Evolutionary conservation across 345 rosid species (phyloP), one percentile per base, ranked within the genome.

Genomic region (Bretschneidera sinensis): DNA sequence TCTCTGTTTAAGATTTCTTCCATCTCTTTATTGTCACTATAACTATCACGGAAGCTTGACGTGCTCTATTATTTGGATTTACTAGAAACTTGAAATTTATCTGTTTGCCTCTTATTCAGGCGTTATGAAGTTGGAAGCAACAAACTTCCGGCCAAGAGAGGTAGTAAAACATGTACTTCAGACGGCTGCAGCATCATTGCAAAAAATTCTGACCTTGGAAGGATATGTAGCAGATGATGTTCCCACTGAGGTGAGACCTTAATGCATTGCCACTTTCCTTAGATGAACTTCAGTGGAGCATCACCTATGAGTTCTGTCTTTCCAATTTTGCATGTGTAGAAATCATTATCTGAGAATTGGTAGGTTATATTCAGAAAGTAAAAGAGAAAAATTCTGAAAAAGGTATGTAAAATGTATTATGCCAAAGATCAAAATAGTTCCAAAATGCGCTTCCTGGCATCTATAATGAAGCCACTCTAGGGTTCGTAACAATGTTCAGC

Each of bases 91-190:
- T n/a, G 8, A 24, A 6, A 39, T 52, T 59, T 23, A 1, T 9
- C 14, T 25, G 1, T 34, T 45, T 51, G 17, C 6, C 3, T 52
- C 31, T 23, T 23, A 13, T 60, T 25, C 33, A 86, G 92, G 92
- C 66, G 95, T 86, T 43, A 94, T 94, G 99, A 94, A 78, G 75
- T 55, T 94, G 84, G 99, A 94, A 79, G 92, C 97, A 50, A 79
- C 97, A 55, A 94, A 86, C 66, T 94, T 94, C 64, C 74, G 91
- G 39, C 99, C 99, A 21, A 74, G 97, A 71, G 91, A 94, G 61
- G 99, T 90, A 11, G 97, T 90, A 48, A 90, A 83, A 74, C 92
- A 94, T 31, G 97, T 94, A 16, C 87, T 94, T 35, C 99, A 94
- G 80, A 94, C 99, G 22, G 86, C 97, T 33, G 97, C 95, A 1